Evolutionary conservation across 192 early-diverging fungal species (phyloP).

Genomic region (Umbelopsis sp.): DNA sequence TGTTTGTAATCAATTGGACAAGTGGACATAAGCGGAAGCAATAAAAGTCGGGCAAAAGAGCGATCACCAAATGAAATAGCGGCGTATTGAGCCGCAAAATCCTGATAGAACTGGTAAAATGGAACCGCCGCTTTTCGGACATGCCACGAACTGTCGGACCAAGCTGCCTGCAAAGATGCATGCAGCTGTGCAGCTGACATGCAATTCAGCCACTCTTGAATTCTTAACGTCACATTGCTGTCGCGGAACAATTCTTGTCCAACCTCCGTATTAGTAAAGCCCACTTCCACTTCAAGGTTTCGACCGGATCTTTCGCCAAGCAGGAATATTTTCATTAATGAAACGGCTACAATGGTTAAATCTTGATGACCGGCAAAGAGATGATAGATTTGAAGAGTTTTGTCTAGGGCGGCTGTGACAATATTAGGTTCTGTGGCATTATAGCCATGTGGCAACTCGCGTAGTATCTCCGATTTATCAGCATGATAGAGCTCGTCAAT

Average conservation of each 20-base stretch:
- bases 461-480: slow-evolving; percentile 28
- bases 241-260: slow-evolving; percentile 32
- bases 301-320: slow-evolving; percentile 36
- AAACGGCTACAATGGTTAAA: not conserved
- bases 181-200: slow-evolving; percentile 14
- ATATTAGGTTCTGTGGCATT: slow-evolving; percentile 14
- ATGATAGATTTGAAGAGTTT: not conserved
- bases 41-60: slow-evolving; percentile 32
- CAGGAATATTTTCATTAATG: slow-evolving; percentile 38
- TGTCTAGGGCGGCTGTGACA: slow-evolving; percentile 9
- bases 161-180: slow-evolving; percentile 27
- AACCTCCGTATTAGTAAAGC: not conserved
- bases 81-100: slow-evolving; percentile 38
- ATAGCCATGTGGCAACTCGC: slow-evolving; percentile 16
- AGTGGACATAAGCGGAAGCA: slow-evolving; percentile 15
- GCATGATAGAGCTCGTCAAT: slow-evolving; percentile 42
- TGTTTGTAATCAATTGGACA: slow-evolving; percentile 33
- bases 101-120: slow-evolving; percentile 44
- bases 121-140: slow-evolving; percentile 36
- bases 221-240: slow-evolving; percentile 12
- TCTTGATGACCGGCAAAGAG: slow-evolving; percentile 1
- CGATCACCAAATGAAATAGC: slow-evolving; percentile 34
- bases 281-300: slow-evolving; percentile 19
- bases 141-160: slow-evolving; percentile 31
- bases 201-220: slow-evolving; percentile 21